A percentile compares a stretch with the other conserved stretches of the same genome.
phyloP scores from a whole-genome alignment of 225 moss, liverwort and hornwort genomes.

The Rhytidiadelphus loreus region DNA sequence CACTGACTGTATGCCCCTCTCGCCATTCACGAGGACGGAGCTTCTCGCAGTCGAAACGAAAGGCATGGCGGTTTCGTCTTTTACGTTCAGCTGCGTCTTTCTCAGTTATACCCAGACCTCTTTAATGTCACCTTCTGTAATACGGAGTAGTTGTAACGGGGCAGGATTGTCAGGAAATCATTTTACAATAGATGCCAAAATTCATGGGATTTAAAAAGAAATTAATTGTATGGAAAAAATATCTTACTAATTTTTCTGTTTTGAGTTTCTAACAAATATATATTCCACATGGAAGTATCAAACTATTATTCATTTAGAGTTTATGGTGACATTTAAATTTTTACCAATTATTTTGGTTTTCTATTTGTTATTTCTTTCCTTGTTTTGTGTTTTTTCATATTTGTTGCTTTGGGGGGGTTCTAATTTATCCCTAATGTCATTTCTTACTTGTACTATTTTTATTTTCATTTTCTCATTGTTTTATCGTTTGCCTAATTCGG shows the following conservation, averaged over 20 bases:
- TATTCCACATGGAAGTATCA: fast-evolving
- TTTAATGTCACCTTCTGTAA: not conserved
- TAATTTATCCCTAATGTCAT: no score
- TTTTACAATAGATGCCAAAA: not conserved
- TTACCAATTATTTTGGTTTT: no score
- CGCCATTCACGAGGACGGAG: not conserved
- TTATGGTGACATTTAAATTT: no score
- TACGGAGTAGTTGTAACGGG: not conserved
- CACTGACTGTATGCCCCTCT: not conserved
- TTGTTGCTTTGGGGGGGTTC: no score
- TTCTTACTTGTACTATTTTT: no score
- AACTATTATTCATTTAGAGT: not conserved
- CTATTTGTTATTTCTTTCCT: no score
- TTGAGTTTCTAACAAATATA: no score
- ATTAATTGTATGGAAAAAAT: not conserved
- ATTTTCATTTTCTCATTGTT: no score
- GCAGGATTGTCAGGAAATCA: not conserved
- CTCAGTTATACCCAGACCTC: not conserved
- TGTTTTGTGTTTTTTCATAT: no score
- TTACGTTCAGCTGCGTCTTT: not conserved
- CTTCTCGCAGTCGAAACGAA: not conserved
- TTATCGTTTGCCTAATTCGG: no score
- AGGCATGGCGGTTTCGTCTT: not conserved
- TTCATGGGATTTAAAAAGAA: not conserved
- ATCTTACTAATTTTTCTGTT: not conserved